Evolutionary conservation across 148 eudicot genomes (phyloP).

Genomic region (Pouteria glomerata): DNA sequence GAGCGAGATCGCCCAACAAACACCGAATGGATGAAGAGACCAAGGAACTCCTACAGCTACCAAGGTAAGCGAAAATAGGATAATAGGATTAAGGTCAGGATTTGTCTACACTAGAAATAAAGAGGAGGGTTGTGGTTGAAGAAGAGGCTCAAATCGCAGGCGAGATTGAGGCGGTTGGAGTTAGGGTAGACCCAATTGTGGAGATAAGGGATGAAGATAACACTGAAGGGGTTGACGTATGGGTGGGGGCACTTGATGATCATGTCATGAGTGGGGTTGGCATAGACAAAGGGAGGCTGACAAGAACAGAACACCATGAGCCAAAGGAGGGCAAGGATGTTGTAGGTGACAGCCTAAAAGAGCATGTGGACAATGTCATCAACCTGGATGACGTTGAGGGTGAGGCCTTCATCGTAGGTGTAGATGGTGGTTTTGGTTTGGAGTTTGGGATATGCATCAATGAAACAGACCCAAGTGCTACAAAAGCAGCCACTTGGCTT

Average conservation of each 20-base stretch:
- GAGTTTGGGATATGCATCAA: conserved; percentile 60
- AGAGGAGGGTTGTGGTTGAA: conserved; percentile 79
- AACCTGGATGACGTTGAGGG: conserved; percentile 69
- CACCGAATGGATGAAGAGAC: conserved; percentile 10
- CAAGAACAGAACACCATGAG: conserved; percentile 74
- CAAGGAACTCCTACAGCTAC: background rate
- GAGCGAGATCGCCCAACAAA: conserved; percentile 29
- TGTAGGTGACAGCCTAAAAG: conserved; percentile 58
- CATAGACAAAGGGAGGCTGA: conserved; percentile 66
- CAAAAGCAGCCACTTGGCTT: conserved; percentile 81
- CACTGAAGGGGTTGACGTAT: conserved; percentile 64
- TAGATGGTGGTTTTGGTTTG: conserved; percentile 66
- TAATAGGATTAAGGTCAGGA: conserved; percentile 4
- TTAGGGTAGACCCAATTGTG: conserved; percentile 76
- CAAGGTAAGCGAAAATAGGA: background rate
- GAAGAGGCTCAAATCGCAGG: conserved; percentile 37
- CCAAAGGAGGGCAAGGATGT: conserved; percentile 80
- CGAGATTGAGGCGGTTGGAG: conserved; percentile 69
- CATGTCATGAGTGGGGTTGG: conserved; percentile 90
- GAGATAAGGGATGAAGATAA: conserved; percentile 63
- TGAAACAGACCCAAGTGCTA: conserved; percentile 62
- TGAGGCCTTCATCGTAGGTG: conserved; percentile 89
- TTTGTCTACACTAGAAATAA: conserved; percentile 55
- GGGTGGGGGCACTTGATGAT: conserved; percentile 71
- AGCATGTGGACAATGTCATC: conserved; percentile 84